Base-by-base conservation (phyloP, 2,329 filamentous ascomycete genomes). In the Fusarium penzigii region DNA sequence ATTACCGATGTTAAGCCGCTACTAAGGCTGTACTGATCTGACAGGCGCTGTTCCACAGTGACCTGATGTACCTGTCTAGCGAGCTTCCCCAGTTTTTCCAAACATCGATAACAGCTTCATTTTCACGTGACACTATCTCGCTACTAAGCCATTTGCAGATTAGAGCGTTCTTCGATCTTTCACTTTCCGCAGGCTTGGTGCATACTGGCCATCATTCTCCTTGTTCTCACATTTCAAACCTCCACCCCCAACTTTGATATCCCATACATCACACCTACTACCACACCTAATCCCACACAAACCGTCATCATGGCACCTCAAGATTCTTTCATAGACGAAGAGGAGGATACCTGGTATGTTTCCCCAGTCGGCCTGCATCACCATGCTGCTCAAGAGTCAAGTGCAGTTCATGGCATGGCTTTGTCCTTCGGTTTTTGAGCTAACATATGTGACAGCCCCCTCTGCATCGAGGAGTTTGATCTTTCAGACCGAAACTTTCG, bases 401-500 rank as follows among this genome's bases (percentile, higher is more conserved):
- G 49, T 56, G 53, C 54, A 54, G 7, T 50, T 54, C 52, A 63
- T 51, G 56, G 56, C 32, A 55, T 62, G 49, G 44, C 48, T 47
- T 61, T 57, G 20, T 25, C 20, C 20, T 25, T 25, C 39, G 57
- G 55, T 56, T 57, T 49, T 54, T 51, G 47, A 59, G 57, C 57
- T 66, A 52, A 68, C 49, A 42, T 46, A 25, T 44, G 20, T 46
- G n/a, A 57, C 66, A 99, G 94, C 74, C 94, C 94, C 63, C 88
- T 99, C 59, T 99, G 94, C 72, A 96, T 99, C 69, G 94, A 99
- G 76, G 95, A 99, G 78, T 95, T 99, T 70, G 95, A 99, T 75
- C 85, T 99, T 46, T 95, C 92, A 40, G 94, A 99, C 79, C 90
- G 91, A 72, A 96, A 96, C 75, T 99, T 99, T 75, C 86, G 88